Evolutionary conservation across 306 rosid species (phyloP), one percentile per base, ranked within the genome.

Genomic region (Delonix regia): DNA sequence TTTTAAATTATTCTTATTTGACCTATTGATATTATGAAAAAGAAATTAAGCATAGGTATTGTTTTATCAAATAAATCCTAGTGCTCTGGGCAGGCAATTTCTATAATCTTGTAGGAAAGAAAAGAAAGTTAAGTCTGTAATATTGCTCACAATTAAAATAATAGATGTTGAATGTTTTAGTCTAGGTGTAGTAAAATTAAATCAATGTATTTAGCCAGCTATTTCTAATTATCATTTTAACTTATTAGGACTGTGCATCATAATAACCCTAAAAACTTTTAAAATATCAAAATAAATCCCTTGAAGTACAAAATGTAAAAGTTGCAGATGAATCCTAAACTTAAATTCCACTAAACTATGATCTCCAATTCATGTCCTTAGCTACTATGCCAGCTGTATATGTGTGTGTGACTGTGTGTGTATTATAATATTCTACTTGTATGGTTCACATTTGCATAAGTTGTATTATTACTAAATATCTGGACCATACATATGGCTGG

Each of bases 391-490:
- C 27, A 62, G 22, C 57, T 21, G n/a, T n/a, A n/a, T n/a, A n/a
- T n/a, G n/a, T n/a, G n/a, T n/a, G n/a, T n/a, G n/a, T n/a, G n/a
- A n/a, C n/a, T n/a, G n/a, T n/a, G n/a, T n/a, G n/a, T n/a, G n/a
- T n/a, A n/a, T n/a, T n/a, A n/a, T n/a, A 18, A 60, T 74, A 47
- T 69, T 52, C 22, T 3, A 36, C 28, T 65, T 72, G 25, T 25
- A 22, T 73, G 67, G 67, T 16, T 73, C 78, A 47, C 73, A 34
- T 65, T 51, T 36, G 22, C 12, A 28, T 34, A 30, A 48, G 69
- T 66, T 42, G 47, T 64, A 33, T 65, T 22, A 34, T 57, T 47
- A 66, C 28, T 15, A 28, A 19, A 25, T 80, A 30, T 71, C 30
- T 60, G 61, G 18, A 44, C 28, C 27, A n/a, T 15, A 45, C 19